Conservation (phyloP, 2,329 filamentous ascomycete genomes). For the Phyllosticta citriasiana region DNA sequence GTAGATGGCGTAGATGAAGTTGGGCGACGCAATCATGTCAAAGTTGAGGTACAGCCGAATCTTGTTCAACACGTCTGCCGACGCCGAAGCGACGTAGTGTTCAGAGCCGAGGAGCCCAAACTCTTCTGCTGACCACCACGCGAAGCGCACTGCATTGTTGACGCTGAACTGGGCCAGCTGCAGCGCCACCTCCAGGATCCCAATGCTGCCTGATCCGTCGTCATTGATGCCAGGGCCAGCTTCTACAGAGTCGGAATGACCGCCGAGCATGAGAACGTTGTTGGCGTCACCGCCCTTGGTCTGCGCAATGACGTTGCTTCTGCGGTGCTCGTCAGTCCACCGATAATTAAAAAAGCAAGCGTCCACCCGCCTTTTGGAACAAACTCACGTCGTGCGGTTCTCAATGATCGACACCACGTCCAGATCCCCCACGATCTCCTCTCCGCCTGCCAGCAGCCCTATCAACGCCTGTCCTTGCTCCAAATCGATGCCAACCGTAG, state of each 20-base stretch:
- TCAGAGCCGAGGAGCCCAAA: conserved; percentile 26
- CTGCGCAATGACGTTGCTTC: conserved; percentile 26
- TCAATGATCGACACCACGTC: conserved; percentile 36
- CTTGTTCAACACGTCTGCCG: conserved; percentile 20
- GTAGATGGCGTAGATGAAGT: conserved; percentile 27
- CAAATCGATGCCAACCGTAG: conserved; percentile 57
- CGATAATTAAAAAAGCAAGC: not conserved
- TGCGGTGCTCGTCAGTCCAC: conserved; percentile 1
- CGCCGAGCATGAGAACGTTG: conserved; percentile 27
- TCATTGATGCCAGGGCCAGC: conserved; percentile 33
- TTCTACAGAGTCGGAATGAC: conserved; percentile 28
- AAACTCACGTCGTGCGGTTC: conserved; percentile 34
- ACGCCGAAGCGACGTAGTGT: conserved; percentile 24
- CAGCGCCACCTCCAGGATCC: conserved; percentile 28
- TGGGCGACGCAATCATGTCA: conserved; percentile 32
- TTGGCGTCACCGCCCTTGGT: conserved; percentile 26
- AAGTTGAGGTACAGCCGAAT: conserved; percentile 34
- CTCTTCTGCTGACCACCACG: conserved; percentile 31
- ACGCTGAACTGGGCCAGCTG: conserved; percentile 27
- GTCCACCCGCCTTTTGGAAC: not conserved
- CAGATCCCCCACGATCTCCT: conserved; percentile 28
- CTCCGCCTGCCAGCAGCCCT: conserved; percentile 40
- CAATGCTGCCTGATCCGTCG: conserved; percentile 28
- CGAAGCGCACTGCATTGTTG: conserved; percentile 31
- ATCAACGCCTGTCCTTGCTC: conserved; percentile 49